Percentiles rank a stretch among this genome's conserved stretches.
Evolutionary conservation across 192 early-diverging fungal species (phyloP).

Genomic region (Entophlyctis luteolus): DNA sequence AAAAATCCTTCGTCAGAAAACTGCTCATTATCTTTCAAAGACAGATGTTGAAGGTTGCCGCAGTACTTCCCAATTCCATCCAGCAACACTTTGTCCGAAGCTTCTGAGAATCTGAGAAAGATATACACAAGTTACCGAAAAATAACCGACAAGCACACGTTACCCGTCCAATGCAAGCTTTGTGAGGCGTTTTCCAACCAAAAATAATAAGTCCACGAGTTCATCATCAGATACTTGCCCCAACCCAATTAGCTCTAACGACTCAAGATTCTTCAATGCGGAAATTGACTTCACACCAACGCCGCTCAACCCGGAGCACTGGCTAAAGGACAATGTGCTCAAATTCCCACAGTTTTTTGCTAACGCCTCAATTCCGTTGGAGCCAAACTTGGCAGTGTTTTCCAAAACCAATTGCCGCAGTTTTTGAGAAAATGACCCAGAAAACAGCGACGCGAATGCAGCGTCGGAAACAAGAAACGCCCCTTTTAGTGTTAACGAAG

Average conservation of each 20-base stretch:
- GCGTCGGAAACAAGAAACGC: conserved; percentile 63
- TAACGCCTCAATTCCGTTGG: conserved; percentile 13
- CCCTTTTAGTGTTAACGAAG: conserved; percentile 61
- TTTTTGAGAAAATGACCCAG: conserved; percentile 5
- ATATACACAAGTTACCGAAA: neutral
- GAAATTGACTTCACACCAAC: conserved; percentile 41
- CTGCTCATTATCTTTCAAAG: conserved; percentile 56
- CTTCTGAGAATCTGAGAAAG: conserved; percentile 28
- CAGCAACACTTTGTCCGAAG: conserved; percentile 52
- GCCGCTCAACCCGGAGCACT: conserved; percentile 55
- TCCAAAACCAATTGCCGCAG: conserved; percentile 41
- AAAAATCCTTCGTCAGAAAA: conserved; percentile 59
- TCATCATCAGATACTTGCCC: conserved; percentile 44
- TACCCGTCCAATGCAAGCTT: conserved; percentile 53
- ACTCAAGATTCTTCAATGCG: conserved; percentile 33
- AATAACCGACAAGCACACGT: neutral
- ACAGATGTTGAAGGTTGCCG: conserved; percentile 54
- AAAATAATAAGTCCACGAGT: conserved; percentile 42
- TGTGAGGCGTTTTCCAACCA: conserved; percentile 2
- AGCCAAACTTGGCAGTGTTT: conserved; percentile 38
- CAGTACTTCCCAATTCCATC: conserved; percentile 60
- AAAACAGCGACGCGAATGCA: conserved; percentile 61
- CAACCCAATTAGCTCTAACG: conserved; percentile 40
- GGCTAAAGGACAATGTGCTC: conserved; percentile 50
- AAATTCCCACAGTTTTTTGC: conserved; percentile 27